Conservation (phyloP, 805 yeast species). For the Helenozyma baotianmanensis region DNA sequence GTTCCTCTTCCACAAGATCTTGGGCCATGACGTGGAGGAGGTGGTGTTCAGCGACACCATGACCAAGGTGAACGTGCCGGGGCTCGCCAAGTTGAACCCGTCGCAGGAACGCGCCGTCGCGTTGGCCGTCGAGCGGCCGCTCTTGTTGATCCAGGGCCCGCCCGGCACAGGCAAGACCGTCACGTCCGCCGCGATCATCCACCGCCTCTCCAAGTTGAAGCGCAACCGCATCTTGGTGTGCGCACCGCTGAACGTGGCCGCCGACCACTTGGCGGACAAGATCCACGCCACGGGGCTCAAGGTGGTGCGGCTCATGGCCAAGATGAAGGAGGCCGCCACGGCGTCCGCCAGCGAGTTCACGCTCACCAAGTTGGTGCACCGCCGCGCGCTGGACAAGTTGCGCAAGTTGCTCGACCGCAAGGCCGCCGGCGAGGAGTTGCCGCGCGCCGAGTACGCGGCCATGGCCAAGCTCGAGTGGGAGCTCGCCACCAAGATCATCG, state of each 20-base stretch:
- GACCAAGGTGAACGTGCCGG: slow-evolving; percentile 62
- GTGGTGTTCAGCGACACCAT: slow-evolving; percentile 57
- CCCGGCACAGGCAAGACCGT: slow-evolving; percentile 93
- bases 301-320: slow-evolving; percentile 75
- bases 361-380: slow-evolving; percentile 31
- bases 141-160: slow-evolving; percentile 64
- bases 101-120: slow-evolving; percentile 78
- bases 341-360: slow-evolving; percentile 5
- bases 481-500: slow-evolving; percentile 48
- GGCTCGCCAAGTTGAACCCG: slow-evolving; percentile 59
- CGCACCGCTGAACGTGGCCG: slow-evolving; percentile 95
- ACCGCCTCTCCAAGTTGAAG: slow-evolving; percentile 62
- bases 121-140: slow-evolving; percentile 13
- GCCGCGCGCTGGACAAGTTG: slow-evolving; percentile 50
- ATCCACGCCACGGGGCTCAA: slow-evolving; percentile 65
- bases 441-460: slow-evolving; percentile 5
- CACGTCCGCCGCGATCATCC: slow-evolving; percentile 83
- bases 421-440: slow-evolving; percentile 7
- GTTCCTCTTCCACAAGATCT: slow-evolving; percentile 66
- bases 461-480: slow-evolving; percentile 11
- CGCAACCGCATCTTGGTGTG: slow-evolving; percentile 73
- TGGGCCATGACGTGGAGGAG: slow-evolving; percentile 74
- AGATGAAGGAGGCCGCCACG: slow-evolving; percentile 76
- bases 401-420: slow-evolving; percentile 25
- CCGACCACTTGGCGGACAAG: slow-evolving; percentile 80